Base-by-base conservation (phyloP, 805 yeast species). In the Tetrapisispora fleetii region DNA sequence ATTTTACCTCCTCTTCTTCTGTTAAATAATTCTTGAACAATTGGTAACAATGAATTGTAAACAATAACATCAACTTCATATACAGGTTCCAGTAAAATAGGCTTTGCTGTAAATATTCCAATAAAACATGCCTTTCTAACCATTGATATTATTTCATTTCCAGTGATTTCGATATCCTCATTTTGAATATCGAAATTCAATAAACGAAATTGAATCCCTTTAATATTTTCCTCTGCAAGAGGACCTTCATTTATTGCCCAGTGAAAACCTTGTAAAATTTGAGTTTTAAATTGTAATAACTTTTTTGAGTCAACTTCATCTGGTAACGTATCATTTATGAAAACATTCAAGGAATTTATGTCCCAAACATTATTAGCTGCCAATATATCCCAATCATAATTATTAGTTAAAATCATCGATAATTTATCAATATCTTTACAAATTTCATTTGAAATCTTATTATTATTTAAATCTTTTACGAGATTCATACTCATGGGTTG, bases 181-280 rank as follows among this genome's bases (percentile, higher is more conserved):
- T 75, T 74, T 0, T 71, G 65, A 6, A 83, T 73, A 2, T 46
- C 39, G 3, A 85, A 58, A 0, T 69, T 86, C 43, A 87, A 71
- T 38, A 93, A 73, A 48, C 79, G 78, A 64, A 93, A 88, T 53
- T 77, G 80, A 6, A 82, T 78, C 47, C 81, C 76, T 47, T 85
- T 68, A 7, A 93, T 72, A 0, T 85, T 82, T 60, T 88, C 96
- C 51, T 85, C 95, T 52, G 95, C 80, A n/a, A 93, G 69, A 0
- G 99, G 99, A 0, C 99, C 99, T 57, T 86, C 95, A 48, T 79
- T 72, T 0, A 78, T 72, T 2, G 84, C 83, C 93, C 95, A 85
- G 56, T 77, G 75, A 67, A 91, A 93, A 0, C 98, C 99, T 54
- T 81, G 83, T 2, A 70, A 67, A 1, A 90, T 74, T 2, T 79